Percentiles rank a stretch among this genome's conserved stretches.
Evolutionary conservation across 768 basidiomycete species (phyloP).

Genomic region (Boletellus sp.): DNA sequence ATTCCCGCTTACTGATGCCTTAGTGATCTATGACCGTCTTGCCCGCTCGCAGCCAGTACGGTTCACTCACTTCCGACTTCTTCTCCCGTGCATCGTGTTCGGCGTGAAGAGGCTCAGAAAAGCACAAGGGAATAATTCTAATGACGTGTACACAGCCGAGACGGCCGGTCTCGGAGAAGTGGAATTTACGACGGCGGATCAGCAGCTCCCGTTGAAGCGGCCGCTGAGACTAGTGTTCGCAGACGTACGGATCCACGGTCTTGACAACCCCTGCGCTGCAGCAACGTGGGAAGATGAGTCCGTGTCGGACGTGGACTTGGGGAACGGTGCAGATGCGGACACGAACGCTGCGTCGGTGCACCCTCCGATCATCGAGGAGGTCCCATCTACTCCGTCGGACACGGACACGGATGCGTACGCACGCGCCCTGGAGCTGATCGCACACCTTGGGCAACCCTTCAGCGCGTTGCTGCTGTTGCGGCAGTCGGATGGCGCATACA

Average conservation of each 20-base stretch:
- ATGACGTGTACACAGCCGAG: conserved; percentile 3
- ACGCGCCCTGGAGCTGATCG: conserved; percentile 3
- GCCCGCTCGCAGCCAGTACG: neutral
- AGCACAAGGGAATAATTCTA: neutral
- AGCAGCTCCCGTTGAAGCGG: neutral
- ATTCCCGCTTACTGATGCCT: neutral
- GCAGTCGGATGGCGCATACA: neutral
- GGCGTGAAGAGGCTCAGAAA: neutral
- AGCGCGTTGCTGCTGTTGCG: conserved; percentile 1
- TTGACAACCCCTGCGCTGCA: neutral
- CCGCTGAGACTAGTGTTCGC: neutral
- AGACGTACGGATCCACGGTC: neutral
- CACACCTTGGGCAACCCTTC: conserved; percentile 5
- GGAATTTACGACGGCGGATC: conserved; percentile 1
- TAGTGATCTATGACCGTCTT: neutral
- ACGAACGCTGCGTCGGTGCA: neutral
- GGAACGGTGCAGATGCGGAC: neutral
- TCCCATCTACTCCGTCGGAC: neutral
- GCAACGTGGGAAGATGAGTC: neutral
- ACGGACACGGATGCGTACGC: neutral
- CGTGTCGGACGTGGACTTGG: neutral
- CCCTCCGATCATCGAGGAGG: neutral
- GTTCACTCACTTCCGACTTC: neutral
- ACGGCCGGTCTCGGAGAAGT: neutral
- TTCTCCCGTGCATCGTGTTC: conserved; percentile 3